These are phyloP conservation scores for Aspergillus proliferans DNA, from an alignment of 2,329 filamentous ascomycete species.

Conservation along the genomic window DNA sequence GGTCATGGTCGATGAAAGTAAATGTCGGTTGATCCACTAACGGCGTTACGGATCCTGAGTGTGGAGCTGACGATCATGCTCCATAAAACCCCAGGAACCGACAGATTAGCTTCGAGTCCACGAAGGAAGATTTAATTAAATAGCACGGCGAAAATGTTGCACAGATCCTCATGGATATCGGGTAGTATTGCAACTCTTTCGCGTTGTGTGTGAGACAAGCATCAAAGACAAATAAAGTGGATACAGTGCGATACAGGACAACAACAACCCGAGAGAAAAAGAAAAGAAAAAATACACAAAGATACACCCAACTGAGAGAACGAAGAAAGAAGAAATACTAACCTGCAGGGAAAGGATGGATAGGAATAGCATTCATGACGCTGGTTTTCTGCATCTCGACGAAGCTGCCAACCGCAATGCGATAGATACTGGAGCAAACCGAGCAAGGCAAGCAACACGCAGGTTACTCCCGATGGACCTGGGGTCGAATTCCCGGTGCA, in stretches of 20 bases:
- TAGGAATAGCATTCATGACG: slow-evolving; percentile 5
- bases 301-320: not conserved
- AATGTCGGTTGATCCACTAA: slow-evolving; percentile 27
- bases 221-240: not conserved
- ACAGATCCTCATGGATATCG: not conserved
- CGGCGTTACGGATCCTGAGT: slow-evolving; percentile 13
- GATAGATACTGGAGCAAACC: not conserved
- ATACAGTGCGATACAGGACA: not conserved
- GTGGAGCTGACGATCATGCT: slow-evolving; percentile 7
- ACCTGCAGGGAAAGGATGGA: slow-evolving; percentile 20
- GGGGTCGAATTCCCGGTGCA: not conserved
- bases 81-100: not conserved
- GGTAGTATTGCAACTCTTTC: not conserved
- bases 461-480: slow-evolving; percentile 11
- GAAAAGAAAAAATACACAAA: no score
- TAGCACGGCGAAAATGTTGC: not conserved
- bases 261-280: no score
- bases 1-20: slow-evolving; percentile 38
- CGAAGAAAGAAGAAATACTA: slow-evolving; percentile 9
- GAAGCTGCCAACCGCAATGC: not conserved
- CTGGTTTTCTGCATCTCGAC: not conserved
- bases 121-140: not conserved
- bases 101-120: not conserved
- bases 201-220: not conserved
- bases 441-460: not conserved